Evolutionary conservation across 352 stramenopile genomes (phyloP), one percentile per base, ranked within the genome.

Genomic region (Pythium plurisporium): DNA sequence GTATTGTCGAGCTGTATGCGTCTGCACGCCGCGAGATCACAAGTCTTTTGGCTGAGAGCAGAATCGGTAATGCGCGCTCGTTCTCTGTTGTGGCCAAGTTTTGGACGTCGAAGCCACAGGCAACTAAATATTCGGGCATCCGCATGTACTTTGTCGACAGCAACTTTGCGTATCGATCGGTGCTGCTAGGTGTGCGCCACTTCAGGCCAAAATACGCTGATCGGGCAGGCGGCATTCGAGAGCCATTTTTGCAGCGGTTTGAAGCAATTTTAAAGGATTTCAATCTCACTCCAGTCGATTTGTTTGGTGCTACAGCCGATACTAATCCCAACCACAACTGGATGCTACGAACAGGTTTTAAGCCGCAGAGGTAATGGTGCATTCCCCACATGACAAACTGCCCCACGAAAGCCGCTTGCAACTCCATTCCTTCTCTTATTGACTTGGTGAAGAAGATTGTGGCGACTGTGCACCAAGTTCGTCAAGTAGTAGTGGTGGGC

Each of bases 371-470:
- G 54, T n/a, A 62, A 25, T 62, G 54, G 50, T 67, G 64, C 17
- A 42, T 70, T 14, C 36, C 61, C 7, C 57, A 70, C 14, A 51
- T 68, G 42, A 47, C 52, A 3, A 64, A 65, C 37, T 54, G 50
- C 11, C 50, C 61, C 0, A 71, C 51, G 4, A 76, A 70, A 42
- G 31, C 34, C 19, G 59, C 68, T 4, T 76, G 59, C 49, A 50
- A 27, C 0, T 20, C 36, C 5, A 71, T 72, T 31, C 45, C 55
- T n/a, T 46, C 50, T 15, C 47, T 72, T 38, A 61, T 50, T 0
- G 45, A 66, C 5, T 19, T 70, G 33, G 54, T 68, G 11, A 12
- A 51, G 10, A 45, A 37, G 19, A 60, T 65, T 19, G 42, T 37
- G 19, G 43, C 55, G 26, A 64, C 40, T 2, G 57, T 66, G 20